Evolutionary conservation across 2,329 filamentous ascomycete species (phyloP).

Genomic region (Ophiostoma triangulosporum): DNA sequence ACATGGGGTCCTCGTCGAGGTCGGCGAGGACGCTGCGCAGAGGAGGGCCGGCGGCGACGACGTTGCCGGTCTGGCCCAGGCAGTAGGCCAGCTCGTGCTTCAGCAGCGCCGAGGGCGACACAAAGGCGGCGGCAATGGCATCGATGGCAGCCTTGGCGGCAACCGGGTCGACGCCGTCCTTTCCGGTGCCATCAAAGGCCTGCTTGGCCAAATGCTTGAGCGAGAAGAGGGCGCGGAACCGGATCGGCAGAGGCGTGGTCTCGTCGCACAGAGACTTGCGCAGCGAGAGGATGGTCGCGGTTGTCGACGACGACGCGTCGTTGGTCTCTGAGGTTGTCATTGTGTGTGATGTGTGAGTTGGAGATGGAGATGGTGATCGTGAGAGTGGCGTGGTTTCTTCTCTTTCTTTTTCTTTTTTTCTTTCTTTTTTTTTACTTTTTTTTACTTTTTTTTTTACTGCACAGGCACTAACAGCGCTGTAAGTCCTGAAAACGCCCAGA

Average conservation of each 20-base stretch:
- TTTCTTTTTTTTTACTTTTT: background rate
- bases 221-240: constrained; percentile 94
- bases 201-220: constrained; percentile 82
- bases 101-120: constrained; percentile 72
- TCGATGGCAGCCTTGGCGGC: constrained; percentile 47
- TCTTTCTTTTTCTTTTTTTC: background rate
- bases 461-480: background rate
- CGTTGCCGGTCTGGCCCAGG: constrained; percentile 76
- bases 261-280: constrained; percentile 71
- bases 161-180: constrained; percentile 1
- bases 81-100: constrained; percentile 98
- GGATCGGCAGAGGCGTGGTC: constrained; percentile 65
- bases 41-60: constrained; percentile 52
- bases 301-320: constrained; percentile 8
- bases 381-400: background rate
- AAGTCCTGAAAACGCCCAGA: background rate
- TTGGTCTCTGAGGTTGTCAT: constrained; percentile 17
- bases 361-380: background rate
- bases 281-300: constrained; percentile 44
- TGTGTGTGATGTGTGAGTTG: background rate
- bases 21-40: constrained; percentile 65
- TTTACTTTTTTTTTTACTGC: background rate
- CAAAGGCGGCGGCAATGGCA: constrained; percentile 79
- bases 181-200: constrained; percentile 26
- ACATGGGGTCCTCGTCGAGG: constrained; percentile 81